phyloP scores from a whole-genome alignment of 2,329 filamentous ascomycete genomes.

The Hypoxylon sp. region DNA sequence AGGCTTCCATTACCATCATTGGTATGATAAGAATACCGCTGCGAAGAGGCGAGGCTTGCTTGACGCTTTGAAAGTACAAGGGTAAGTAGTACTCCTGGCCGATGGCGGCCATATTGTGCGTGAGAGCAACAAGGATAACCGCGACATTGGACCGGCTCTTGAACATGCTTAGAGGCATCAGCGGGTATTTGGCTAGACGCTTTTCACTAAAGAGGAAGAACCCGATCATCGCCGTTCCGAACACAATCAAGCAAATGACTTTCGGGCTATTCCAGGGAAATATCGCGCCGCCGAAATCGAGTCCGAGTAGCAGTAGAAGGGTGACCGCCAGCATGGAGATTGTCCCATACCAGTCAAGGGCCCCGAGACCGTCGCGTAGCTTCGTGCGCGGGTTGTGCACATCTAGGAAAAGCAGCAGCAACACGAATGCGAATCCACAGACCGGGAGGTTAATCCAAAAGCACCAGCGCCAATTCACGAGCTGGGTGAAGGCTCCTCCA shows the following conservation, averaged over 20 bases:
- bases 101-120: conserved; percentile 54
- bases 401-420: conserved; percentile 51
- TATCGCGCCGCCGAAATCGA: conserved; percentile 58
- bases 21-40: conserved; percentile 55
- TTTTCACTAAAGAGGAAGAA: conserved; percentile 54
- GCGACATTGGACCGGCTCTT: conserved; percentile 52
- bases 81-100: conserved; percentile 59
- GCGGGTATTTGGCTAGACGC: conserved; percentile 54
- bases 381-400: conserved; percentile 60
- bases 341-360: conserved; percentile 58
- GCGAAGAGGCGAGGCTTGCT: conserved; percentile 52
- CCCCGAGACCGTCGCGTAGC: conserved; percentile 61
- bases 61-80: conserved; percentile 58
- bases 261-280: conserved; percentile 54
- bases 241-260: conserved; percentile 55
- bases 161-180: conserved; percentile 53
- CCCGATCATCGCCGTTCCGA: conserved; percentile 56
- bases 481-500: conserved; percentile 45
- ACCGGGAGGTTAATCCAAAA: conserved; percentile 48
- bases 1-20: conserved; percentile 52
- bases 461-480: conserved; percentile 46
- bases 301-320: conserved; percentile 56
- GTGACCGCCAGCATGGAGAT: conserved; percentile 55
- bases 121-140: conserved; percentile 53
- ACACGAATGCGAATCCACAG: conserved; percentile 37